Percentiles rank a stretch among this genome's conserved stretches.
phyloP scores from a whole-genome alignment of 1,284 basidiomycete genomes.

The Pascua guehoae region DNA sequence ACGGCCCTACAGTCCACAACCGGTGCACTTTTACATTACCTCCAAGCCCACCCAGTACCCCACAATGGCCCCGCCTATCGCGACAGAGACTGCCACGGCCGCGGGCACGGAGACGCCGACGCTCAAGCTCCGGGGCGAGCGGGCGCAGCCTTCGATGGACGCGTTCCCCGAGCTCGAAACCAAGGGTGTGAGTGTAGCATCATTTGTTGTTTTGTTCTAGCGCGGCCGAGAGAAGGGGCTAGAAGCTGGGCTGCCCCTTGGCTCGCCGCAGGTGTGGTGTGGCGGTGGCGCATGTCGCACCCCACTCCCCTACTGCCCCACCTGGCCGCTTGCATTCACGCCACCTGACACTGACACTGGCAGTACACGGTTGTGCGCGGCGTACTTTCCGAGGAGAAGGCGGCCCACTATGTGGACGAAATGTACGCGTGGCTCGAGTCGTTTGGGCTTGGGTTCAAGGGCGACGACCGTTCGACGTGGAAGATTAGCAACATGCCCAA shows the following conservation, averaged over 20 bases:
- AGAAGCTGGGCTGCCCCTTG: background rate
- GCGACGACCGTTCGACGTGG: conserved; percentile 45
- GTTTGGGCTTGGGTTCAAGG: conserved; percentile 44
- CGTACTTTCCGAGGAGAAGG: conserved; percentile 35
- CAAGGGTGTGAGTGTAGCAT: conserved; percentile 26
- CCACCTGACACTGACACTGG: background rate
- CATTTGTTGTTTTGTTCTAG: background rate
- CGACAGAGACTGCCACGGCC: background rate
- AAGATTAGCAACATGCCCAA: conserved; percentile 39
- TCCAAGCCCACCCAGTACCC: background rate
- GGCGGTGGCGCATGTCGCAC: background rate
- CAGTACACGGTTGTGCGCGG: conserved; percentile 44
- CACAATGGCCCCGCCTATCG: conserved; percentile 4
- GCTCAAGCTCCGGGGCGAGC: conserved; percentile 25
- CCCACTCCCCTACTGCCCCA: background rate
- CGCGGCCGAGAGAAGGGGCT: no score
- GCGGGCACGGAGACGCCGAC: conserved; percentile 2
- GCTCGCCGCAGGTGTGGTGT: background rate
- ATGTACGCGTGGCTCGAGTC: conserved; percentile 45
- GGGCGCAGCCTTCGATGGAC: conserved; percentile 9
- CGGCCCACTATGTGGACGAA: conserved; percentile 36
- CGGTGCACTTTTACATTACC: no score
- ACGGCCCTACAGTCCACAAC: no score
- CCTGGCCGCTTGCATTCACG: no score
- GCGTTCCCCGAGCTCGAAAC: conserved; percentile 26